Evolutionary conservation across 192 early-diverging fungal species (phyloP).

Genomic region (Coemansia sp.): DNA sequence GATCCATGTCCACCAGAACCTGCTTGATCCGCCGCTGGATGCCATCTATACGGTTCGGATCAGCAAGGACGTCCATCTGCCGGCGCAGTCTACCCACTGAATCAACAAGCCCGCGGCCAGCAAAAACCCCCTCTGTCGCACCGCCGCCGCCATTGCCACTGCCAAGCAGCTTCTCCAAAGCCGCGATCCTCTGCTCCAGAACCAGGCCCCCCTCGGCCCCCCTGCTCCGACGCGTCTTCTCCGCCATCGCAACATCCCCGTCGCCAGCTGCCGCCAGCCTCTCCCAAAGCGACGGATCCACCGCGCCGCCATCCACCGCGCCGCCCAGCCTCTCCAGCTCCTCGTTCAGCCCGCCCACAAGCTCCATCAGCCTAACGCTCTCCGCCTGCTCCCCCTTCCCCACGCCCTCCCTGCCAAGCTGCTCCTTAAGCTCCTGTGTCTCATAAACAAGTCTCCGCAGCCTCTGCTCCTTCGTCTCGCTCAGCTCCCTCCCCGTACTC

Average conservation of each 20-base stretch:
- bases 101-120: constrained; percentile 66
- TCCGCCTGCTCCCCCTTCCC: constrained; percentile 6
- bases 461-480: constrained; percentile 73
- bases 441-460: constrained; percentile 77
- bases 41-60: constrained; percentile 44
- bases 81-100: constrained; percentile 53
- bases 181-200: constrained; percentile 39
- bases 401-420: constrained; percentile 34
- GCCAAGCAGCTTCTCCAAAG: constrained; percentile 32
- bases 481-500: constrained; percentile 22
- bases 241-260: background rate
- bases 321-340: constrained; percentile 35
- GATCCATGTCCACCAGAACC: constrained; percentile 42
- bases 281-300: constrained; percentile 20
- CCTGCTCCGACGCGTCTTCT: background rate
- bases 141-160: constrained; percentile 1
- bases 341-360: constrained; percentile 27
- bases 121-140: background rate
- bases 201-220: constrained; percentile 5
- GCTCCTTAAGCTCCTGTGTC: constrained; percentile 73
- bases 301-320: background rate
- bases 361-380: constrained; percentile 35
- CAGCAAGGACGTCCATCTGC: constrained; percentile 42
- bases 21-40: constrained; percentile 51
- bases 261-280: constrained; percentile 1